phyloP scores from a whole-genome alignment of 2,329 filamentous ascomycete species.

The Purpureocillium takamizusanense region DNA sequence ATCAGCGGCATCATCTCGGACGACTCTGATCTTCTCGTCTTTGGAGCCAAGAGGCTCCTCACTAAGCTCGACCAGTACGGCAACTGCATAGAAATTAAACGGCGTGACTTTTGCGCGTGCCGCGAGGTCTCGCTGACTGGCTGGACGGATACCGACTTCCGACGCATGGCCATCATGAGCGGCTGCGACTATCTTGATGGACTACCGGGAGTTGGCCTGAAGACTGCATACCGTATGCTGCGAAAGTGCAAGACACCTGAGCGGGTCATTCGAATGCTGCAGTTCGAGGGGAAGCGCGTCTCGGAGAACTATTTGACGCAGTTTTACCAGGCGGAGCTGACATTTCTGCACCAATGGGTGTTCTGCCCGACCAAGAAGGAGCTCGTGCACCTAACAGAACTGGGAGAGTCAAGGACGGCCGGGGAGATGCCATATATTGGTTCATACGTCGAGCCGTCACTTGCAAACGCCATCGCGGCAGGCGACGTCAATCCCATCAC shows the following conservation, averaged over 20 bases:
- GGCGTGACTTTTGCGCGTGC: constrained; percentile 79
- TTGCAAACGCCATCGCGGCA: constrained; percentile 65
- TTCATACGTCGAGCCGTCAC: constrained; percentile 54
- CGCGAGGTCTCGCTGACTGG: constrained; percentile 82
- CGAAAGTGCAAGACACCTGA: constrained; percentile 86
- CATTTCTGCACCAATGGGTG: constrained; percentile 90
- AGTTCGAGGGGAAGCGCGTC: constrained; percentile 83
- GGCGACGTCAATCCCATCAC: constrained; percentile 88
- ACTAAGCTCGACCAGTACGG: constrained; percentile 94
- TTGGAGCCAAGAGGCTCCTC: constrained; percentile 80
- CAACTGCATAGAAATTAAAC: constrained; percentile 84
- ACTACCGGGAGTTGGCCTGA: constrained; percentile 78
- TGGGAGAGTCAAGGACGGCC: constrained; percentile 52
- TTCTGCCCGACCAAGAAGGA: constrained; percentile 68
- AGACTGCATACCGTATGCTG: constrained; percentile 85
- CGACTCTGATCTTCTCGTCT: constrained; percentile 92
- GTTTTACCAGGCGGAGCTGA: constrained; percentile 82
- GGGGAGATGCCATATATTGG: constrained; percentile 78
- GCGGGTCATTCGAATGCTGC: constrained; percentile 68
- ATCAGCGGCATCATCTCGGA: constrained; percentile 88
- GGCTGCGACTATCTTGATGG: constrained; percentile 92
- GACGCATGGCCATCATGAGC: constrained; percentile 91
- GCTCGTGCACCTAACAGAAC: constrained; percentile 67
- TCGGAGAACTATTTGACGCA: constrained; percentile 71
- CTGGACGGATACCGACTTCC: constrained; percentile 87